phyloP scores from a whole-genome alignment of 2,329 filamentous ascomycete species.

The Calycina marina region DNA sequence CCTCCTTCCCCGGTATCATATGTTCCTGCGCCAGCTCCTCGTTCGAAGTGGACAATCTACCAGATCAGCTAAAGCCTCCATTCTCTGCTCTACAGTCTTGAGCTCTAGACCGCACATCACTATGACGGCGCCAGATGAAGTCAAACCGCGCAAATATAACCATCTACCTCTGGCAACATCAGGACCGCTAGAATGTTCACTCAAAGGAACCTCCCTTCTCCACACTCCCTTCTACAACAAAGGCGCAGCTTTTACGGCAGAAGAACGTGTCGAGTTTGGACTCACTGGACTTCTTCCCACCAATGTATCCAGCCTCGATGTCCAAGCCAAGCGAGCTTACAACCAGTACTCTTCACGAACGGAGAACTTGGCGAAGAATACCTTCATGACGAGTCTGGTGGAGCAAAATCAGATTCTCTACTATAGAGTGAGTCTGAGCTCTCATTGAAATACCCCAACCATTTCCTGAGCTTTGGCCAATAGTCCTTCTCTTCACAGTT shows the following conservation, averaged over 20 bases:
- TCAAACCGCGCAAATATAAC: constrained; percentile 25
- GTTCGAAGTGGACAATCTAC: too few relatives aligned
- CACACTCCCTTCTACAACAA: constrained; percentile 65
- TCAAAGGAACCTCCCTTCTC: constrained; percentile 39
- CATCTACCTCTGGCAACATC: constrained; percentile 33
- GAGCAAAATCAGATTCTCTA: constrained; percentile 77
- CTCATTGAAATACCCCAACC: too few relatives aligned
- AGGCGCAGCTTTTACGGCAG: constrained; percentile 58
- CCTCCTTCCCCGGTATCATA: too few relatives aligned
- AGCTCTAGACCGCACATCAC: constrained; percentile 13
- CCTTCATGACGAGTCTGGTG: constrained; percentile 73
- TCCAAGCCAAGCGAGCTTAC: constrained; percentile 66
- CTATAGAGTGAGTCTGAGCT: constrained; percentile 47
- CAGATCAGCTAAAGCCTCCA: neutral
- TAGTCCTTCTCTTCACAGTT: too few relatives aligned
- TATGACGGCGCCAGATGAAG: too few relatives aligned
- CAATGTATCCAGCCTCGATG: constrained; percentile 58
- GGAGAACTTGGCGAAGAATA: constrained; percentile 67
- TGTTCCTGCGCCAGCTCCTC: too few relatives aligned
- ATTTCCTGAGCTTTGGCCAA: too few relatives aligned
- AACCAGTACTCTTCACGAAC: constrained; percentile 53
- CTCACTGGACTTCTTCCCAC: constrained; percentile 60
- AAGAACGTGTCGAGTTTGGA: constrained; percentile 56
- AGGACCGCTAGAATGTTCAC: constrained; percentile 34
- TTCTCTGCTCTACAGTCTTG: constrained; percentile 4